Evolutionary conservation across 1,284 basidiomycete genomes (phyloP), one percentile per base, ranked within the genome.

Genomic region (Peniophora sp.): DNA sequence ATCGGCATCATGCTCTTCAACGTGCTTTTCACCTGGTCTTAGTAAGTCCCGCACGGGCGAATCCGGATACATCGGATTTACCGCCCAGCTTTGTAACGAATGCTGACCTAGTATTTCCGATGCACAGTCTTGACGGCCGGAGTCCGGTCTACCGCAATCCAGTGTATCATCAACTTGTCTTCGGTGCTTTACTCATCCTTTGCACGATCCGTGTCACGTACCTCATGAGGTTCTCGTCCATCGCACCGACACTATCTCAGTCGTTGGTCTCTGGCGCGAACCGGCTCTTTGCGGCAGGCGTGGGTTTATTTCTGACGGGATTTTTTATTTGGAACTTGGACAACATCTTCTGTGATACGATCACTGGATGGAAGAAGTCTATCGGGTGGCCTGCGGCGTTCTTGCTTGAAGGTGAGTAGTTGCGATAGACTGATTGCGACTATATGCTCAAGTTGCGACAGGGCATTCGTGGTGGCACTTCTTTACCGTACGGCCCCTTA

Each of bases 401-500:
- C 59, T 52, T 84, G 16, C 63, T 86, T 14, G 83, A 86, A 69
- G 82, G 81, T 72, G 51, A 34, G 65, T 51, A 17, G 6, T 14
- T 39, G 20, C 45, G 23, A 17, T 25, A n/a, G n/a, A 39, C n/a
- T 27, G 27, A 35, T 23, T 32, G 35, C 46, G 43, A 36, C n/a
- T 5, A 38, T 11, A n/a, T 11, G 22, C 35, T 11, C 50, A 24
- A 36, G 16, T 2, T 47, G 43, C 14, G 22, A 52, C 8, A 80
- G 79, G 81, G 9, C 83, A 86, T 59, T 76, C 81, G 2, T 85
- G 83, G 83, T 86, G 83, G 83, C 83, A 86, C 64, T 58, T 84
- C 17, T 65, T 85, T n/a, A 83, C 81, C 11, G 79, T 79, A 53
- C n/a, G n/a, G n/a, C n/a, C n/a, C n/a, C n/a, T n/a, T n/a, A 51